phyloP scores from a whole-genome alignment of 768 basidiomycete species.

The Psilocybe azurescens region DNA sequence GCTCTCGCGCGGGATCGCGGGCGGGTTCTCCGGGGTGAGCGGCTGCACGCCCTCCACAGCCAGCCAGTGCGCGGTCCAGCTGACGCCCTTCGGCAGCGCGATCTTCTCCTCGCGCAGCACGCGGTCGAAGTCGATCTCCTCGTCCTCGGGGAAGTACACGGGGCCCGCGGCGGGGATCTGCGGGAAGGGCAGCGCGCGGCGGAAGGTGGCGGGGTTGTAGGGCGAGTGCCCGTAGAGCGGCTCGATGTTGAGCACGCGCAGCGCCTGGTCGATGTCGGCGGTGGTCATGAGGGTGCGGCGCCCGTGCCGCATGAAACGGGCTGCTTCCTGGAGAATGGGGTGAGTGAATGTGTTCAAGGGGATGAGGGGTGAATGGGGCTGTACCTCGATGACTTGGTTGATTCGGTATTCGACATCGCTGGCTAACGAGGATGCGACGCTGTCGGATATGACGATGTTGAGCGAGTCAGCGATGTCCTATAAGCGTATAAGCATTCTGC shows the following conservation, averaged over 20 bases:
- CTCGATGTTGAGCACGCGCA: conserved; percentile 95
- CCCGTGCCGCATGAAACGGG: conserved; percentile 95
- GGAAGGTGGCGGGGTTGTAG: conserved; percentile 66
- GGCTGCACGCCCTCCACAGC: conserved; percentile 98
- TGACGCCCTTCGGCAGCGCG: conserved; percentile 76
- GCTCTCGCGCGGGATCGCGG: conserved; percentile 69
- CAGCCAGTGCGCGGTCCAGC: conserved; percentile 96
- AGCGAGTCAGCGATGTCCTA: conserved; percentile 94
- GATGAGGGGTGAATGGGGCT: conserved; percentile 16
- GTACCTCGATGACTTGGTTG: conserved; percentile 92
- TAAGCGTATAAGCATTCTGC: not conserved
- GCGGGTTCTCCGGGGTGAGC: conserved; percentile 94
- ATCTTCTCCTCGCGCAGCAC: conserved; percentile 89
- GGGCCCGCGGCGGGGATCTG: conserved; percentile 60
- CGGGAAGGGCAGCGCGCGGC: conserved; percentile 59
- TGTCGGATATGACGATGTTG: conserved; percentile 79
- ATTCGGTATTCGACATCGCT: conserved; percentile 97
- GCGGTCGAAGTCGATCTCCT: conserved; percentile 96
- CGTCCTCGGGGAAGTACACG: conserved; percentile 94
- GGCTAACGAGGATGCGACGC: conserved; percentile 83
- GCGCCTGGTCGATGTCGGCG: conserved; percentile 90
- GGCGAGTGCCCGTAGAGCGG: conserved; percentile 89
- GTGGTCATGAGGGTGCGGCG: conserved; percentile 89
- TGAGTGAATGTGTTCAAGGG: not conserved
- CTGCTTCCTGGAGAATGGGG: conserved; percentile 72